Percentiles rank a stretch among this genome's conserved stretches.
Evolutionary conservation across 225 moss, liverwort and hornwort species (phyloP).

Genomic region (Rhytidiadelphus loreus): DNA sequence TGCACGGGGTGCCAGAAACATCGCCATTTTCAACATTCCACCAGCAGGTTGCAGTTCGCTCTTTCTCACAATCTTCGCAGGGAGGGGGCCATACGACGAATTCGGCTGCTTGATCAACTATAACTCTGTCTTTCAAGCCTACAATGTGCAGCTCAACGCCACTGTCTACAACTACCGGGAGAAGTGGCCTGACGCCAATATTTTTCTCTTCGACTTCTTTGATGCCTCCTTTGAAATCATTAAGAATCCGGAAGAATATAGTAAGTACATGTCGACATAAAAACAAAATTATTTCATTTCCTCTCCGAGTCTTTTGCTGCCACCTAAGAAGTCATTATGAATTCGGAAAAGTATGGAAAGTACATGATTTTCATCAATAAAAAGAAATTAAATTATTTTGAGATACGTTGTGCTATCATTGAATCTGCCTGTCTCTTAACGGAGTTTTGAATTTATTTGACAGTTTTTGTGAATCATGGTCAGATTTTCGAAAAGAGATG

Average conservation of each 20-base stretch:
- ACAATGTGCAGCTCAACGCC: constrained; percentile 9
- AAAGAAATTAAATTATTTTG: background rate
- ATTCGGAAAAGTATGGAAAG: constrained; percentile 3
- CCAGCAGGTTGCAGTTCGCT: constrained; percentile 14
- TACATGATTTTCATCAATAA: background rate
- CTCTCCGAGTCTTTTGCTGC: constrained; percentile 10
- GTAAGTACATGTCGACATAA: background rate
- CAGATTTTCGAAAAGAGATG: constrained; percentile 6
- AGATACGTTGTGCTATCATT: background rate
- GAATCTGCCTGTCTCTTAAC: background rate
- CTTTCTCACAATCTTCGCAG: constrained; percentile 11
- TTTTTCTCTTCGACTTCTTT: constrained; percentile 23
- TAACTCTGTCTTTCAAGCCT: constrained; percentile 3
- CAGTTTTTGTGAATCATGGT: background rate
- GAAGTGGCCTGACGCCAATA: constrained; percentile 14
- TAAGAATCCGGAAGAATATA: constrained; percentile 1
- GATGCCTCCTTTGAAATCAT: constrained; percentile 3
- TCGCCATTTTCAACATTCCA: constrained; percentile 33
- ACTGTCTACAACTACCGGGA: background rate
- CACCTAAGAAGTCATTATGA: background rate
- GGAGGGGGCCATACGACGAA: constrained; percentile 11
- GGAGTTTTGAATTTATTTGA: background rate
- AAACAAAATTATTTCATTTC: background rate
- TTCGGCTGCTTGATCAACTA: constrained; percentile 27
- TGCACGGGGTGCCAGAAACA: constrained; percentile 14